These are phyloP conservation scores for Sarocladiaceae sp. DNA, from an alignment of 2,329 filamentous ascomycete genomes.

Conservation along the genomic window DNA sequence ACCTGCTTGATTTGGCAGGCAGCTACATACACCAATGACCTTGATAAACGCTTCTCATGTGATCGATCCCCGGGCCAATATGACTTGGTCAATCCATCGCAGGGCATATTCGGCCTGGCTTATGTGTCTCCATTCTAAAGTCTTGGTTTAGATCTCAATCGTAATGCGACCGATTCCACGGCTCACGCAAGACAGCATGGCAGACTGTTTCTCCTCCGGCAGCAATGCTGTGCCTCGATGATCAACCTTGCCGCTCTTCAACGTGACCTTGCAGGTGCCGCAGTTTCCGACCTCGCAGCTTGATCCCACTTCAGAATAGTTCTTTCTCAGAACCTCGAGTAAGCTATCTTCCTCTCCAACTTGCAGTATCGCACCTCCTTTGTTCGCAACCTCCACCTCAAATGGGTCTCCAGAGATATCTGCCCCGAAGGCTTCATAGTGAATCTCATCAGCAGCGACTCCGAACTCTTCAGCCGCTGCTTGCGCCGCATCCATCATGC, in stretches of 20 bases:
- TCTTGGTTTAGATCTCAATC: constrained; percentile 35
- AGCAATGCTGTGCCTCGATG: constrained; percentile 42
- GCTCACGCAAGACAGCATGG: constrained; percentile 47
- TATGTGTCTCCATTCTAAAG: background rate
- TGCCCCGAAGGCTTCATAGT: constrained; percentile 54
- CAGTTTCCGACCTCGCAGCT: constrained; percentile 51
- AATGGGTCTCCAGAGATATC: constrained; percentile 53
- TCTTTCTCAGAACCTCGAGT: constrained; percentile 38
- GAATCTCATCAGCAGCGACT: constrained; percentile 44
- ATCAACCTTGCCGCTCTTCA: constrained; percentile 37
- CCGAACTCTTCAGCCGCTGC: constrained; percentile 32
- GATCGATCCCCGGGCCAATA: too few species aligned
- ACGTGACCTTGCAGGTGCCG: constrained; percentile 41
- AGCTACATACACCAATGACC: too few species aligned
- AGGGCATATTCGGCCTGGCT: too few species aligned
- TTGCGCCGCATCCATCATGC: constrained; percentile 48
- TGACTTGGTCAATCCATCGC: too few species aligned
- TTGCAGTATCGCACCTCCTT: constrained; percentile 27
- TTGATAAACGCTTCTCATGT: too few species aligned
- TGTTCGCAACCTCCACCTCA: constrained; percentile 44
- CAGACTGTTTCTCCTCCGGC: constrained; percentile 35
- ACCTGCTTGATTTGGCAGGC: too few species aligned
- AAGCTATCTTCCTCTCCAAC: constrained; percentile 43
- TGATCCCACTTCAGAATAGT: constrained; percentile 37
- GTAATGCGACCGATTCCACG: constrained; percentile 42